phyloP scores from a whole-genome alignment of 805 yeast species.

The Ogataea dorogensis region DNA sequence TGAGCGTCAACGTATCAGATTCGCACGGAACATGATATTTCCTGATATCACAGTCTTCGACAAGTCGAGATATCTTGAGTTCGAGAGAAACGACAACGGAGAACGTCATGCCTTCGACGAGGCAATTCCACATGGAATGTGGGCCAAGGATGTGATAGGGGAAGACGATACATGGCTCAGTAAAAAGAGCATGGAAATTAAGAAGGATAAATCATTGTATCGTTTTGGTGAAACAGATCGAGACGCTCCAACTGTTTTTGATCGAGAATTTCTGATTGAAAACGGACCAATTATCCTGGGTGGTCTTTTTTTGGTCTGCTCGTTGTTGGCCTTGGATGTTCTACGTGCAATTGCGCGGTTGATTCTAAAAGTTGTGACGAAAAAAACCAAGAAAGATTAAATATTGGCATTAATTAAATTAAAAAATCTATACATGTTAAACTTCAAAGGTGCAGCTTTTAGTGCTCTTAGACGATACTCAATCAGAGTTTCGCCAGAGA shows the following conservation, averaged over 20 bases:
- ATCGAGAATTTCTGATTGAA: slow-evolving; percentile 46
- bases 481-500: slow-evolving; percentile 41
- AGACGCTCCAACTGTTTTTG: slow-evolving; percentile 36
- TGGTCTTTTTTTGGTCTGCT: slow-evolving; percentile 8
- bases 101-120: slow-evolving; percentile 32
- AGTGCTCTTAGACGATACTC: slow-evolving; percentile 5
- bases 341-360: slow-evolving; percentile 6
- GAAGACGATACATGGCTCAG: slow-evolving; percentile 34
- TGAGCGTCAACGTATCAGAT: slow-evolving; percentile 23
- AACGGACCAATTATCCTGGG: slow-evolving; percentile 37
- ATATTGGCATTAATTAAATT: not conserved
- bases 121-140: slow-evolving; percentile 32
- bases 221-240: slow-evolving; percentile 31
- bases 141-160: slow-evolving; percentile 26
- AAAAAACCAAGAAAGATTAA: slow-evolving; percentile 2
- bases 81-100: slow-evolving; percentile 51
- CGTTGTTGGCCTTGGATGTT: slow-evolving; percentile 12
- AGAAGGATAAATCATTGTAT: slow-evolving; percentile 20
- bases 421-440: no score
- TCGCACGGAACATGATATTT: slow-evolving; percentile 44
- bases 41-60: slow-evolving; percentile 53
- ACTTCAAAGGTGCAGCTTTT: no score
- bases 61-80: slow-evolving; percentile 47
- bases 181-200: slow-evolving; percentile 24
- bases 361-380: not conserved